phyloP scores from a whole-genome alignment of 331 rosid genomes.

The Telfairia occidentalis region DNA sequence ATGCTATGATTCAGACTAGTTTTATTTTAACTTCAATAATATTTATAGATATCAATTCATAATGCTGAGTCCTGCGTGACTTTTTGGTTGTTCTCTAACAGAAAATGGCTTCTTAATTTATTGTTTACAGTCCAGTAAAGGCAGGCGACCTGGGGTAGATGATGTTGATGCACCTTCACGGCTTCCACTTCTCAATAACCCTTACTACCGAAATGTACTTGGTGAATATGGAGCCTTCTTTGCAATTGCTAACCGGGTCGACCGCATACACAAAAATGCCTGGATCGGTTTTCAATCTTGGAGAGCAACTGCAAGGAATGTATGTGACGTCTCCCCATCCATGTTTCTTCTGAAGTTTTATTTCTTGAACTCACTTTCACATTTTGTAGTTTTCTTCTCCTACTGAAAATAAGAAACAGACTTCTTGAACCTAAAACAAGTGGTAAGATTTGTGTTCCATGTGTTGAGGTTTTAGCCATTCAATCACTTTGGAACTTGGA shows the following conservation, averaged over 20 bases:
- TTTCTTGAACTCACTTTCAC: background rate
- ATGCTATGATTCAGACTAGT: background rate
- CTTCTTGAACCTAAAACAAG: background rate
- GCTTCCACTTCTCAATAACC: constrained; percentile 60
- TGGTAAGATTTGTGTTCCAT: background rate
- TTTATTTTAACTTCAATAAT: background rate
- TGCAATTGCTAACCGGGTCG: constrained; percentile 75
- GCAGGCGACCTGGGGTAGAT: constrained; percentile 67
- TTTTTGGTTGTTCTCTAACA: background rate
- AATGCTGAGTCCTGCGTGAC: background rate
- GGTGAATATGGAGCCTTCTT: constrained; percentile 87
- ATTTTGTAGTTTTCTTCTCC: background rate
- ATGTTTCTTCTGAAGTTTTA: constrained; percentile 2
- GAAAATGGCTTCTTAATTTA: background rate
- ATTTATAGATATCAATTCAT: background rate
- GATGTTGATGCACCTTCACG: constrained; percentile 89
- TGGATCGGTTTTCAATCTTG: constrained; percentile 99
- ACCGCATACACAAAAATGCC: constrained; percentile 80
- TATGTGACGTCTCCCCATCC: constrained; percentile 16
- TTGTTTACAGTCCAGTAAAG: constrained; percentile 54
- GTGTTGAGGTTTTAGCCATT: background rate
- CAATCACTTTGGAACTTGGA: background rate
- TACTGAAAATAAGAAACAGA: background rate
- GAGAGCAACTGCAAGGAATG: constrained; percentile 96
- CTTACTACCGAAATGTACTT: constrained; percentile 73